phyloP scores from a whole-genome alignment of 2,329 filamentous ascomycete genomes.

The Alternaria sp. region DNA sequence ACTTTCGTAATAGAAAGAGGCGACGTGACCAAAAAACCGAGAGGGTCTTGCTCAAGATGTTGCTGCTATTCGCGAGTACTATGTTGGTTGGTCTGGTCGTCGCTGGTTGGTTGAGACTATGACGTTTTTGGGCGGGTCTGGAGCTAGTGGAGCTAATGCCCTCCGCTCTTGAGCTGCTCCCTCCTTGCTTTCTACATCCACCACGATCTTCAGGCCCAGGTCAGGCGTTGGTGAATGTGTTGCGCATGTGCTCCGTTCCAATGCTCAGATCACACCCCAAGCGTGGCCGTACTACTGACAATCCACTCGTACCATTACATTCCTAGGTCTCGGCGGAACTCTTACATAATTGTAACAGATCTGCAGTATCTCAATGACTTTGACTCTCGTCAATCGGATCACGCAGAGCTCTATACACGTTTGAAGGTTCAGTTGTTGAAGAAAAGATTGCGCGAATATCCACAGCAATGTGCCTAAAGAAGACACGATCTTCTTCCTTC shows the following conservation, averaged over 20 bases:
- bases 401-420: neutral
- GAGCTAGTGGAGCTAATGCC: neutral
- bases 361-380: neutral
- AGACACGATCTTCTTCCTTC: neutral
- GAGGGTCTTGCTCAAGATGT: neutral
- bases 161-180: neutral
- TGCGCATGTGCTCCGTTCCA: neutral
- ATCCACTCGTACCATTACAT: neutral
- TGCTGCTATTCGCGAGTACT: slow-evolving; percentile 11
- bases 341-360: neutral
- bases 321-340: neutral
- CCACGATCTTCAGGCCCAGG: neutral
- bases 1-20: neutral
- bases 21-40: neutral
- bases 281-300: too few species aligned
- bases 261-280: neutral
- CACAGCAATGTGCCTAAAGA: neutral
- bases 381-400: neutral
- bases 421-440: neutral
- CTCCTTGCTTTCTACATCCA: neutral
- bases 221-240: neutral
- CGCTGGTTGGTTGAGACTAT: slow-evolving; percentile 1
- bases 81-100: slow-evolving; percentile 10
- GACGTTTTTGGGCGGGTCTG: slow-evolving; percentile 6
- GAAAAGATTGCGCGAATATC: neutral